Evolutionary conservation across 2,329 filamentous ascomycete species (phyloP).

Genomic region (Cladophialophora carrionii): DNA sequence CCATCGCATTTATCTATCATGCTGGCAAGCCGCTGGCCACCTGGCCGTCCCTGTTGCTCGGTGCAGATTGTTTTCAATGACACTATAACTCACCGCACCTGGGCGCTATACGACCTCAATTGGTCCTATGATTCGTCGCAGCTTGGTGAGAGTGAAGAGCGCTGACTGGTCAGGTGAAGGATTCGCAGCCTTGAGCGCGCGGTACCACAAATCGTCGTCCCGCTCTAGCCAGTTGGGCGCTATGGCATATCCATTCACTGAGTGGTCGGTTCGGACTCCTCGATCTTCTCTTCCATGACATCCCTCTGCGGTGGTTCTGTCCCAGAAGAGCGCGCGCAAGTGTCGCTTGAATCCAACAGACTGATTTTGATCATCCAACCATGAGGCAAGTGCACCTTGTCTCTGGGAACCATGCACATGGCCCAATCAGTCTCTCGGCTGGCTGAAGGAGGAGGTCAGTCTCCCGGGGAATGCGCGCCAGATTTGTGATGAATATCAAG

Average conservation of each 20-base stretch:
- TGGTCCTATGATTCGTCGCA: constrained; percentile 30
- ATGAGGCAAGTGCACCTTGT: constrained; percentile 23
- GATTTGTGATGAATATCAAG: constrained; percentile 17
- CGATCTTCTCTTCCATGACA: not conserved
- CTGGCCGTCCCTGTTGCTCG: constrained; percentile 27
- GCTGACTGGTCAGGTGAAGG: constrained; percentile 25
- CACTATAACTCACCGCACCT: constrained; percentile 9
- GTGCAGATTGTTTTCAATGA: constrained; percentile 17
- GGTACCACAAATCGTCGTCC: constrained; percentile 22
- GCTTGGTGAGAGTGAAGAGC: constrained; percentile 9
- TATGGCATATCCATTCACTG: constrained; percentile 17
- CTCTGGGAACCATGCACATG: constrained; percentile 12
- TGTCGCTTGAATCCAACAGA: constrained; percentile 17
- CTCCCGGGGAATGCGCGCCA: constrained; percentile 14
- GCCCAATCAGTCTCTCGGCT: constrained; percentile 18
- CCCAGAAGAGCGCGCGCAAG: constrained; percentile 20
- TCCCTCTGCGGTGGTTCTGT: constrained; percentile 1
- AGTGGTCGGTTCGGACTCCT: constrained; percentile 18
- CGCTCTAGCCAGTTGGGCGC: constrained; percentile 17
- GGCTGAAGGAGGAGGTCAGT: constrained; percentile 8
- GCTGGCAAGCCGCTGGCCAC: constrained; percentile 34
- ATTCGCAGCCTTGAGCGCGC: constrained; percentile 30
- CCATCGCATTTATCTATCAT: constrained; percentile 30
- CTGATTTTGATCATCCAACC: constrained; percentile 11
- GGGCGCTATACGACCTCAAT: constrained; percentile 17